Evolutionary conservation across 1,139 yeast genomes (phyloP).

Genomic region (Candida glucosophila): DNA sequence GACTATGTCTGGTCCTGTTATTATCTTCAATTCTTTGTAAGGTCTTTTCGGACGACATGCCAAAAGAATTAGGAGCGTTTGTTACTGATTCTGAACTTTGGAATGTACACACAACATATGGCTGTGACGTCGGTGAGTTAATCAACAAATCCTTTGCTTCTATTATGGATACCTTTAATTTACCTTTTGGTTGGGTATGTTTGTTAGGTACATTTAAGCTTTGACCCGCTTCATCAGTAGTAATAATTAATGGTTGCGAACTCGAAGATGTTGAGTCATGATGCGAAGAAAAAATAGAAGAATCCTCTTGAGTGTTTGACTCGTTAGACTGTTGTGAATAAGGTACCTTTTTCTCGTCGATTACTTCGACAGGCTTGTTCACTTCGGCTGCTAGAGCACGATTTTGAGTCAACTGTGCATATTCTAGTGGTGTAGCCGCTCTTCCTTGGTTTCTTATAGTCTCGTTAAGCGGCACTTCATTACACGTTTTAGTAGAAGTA

Average conservation of each 20-base stretch:
- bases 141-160: constrained; percentile 68
- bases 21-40: constrained; percentile 8
- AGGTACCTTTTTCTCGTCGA: neutral
- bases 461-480: constrained; percentile 19
- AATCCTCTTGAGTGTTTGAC: neutral
- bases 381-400: neutral
- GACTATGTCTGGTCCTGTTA: constrained; percentile 5
- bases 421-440: too few relatives aligned
- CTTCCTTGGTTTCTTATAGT: constrained; percentile 10
- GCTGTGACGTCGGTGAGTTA: constrained; percentile 49
- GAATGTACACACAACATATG: constrained; percentile 89
- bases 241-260: constrained; percentile 29
- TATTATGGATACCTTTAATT: constrained; percentile 67
- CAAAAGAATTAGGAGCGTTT: constrained; percentile 64
- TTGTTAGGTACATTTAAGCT: constrained; percentile 18
- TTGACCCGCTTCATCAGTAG: constrained; percentile 40
- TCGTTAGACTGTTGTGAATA: neutral
- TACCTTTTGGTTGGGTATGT: constrained; percentile 59
- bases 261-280: constrained; percentile 4
- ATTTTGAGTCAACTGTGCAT: neutral
- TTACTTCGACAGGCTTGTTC: neutral
- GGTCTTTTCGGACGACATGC: constrained; percentile 26
- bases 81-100: constrained; percentile 89
- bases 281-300: neutral
- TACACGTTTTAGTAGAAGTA: constrained; percentile 23